Evolutionary conservation across 2,329 filamentous ascomycete genomes (phyloP).

Genomic region (Paecilomyces niveus): DNA sequence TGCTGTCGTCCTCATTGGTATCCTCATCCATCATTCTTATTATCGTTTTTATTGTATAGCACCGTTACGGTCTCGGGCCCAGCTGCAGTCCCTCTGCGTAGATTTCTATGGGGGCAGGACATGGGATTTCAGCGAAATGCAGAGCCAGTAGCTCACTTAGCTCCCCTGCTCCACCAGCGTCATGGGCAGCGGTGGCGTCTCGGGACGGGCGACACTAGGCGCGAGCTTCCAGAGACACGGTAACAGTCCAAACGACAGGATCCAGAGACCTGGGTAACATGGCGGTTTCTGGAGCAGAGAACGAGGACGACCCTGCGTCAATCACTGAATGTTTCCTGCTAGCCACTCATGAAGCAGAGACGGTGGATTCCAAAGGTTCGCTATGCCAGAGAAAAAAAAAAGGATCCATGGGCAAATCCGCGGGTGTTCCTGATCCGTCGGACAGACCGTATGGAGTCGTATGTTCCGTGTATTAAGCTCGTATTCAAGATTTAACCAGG

Average conservation of each 20-base stretch:
- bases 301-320: not conserved
- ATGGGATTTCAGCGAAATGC: not conserved
- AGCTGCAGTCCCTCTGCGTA: not conserved
- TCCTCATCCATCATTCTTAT: not conserved
- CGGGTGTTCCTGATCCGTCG: not conserved
- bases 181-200: not conserved
- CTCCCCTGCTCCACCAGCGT: not conserved
- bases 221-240: not conserved
- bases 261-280: too few relatives aligned
- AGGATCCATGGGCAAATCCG: not conserved
- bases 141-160: not conserved
- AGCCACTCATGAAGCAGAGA: not conserved
- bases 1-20: not conserved
- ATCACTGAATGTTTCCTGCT: not conserved
- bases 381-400: not conserved
- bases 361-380: not conserved
- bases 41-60: not conserved
- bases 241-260: not conserved
- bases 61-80: not conserved
- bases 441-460: not conserved
- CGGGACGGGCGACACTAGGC: not conserved
- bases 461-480: not conserved
- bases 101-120: not conserved
- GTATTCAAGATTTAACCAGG: not conserved
- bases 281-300: not conserved